Evolutionary conservation across 2,329 filamentous ascomycete species (phyloP).

Genomic region (Aspergillus tubingensis): DNA sequence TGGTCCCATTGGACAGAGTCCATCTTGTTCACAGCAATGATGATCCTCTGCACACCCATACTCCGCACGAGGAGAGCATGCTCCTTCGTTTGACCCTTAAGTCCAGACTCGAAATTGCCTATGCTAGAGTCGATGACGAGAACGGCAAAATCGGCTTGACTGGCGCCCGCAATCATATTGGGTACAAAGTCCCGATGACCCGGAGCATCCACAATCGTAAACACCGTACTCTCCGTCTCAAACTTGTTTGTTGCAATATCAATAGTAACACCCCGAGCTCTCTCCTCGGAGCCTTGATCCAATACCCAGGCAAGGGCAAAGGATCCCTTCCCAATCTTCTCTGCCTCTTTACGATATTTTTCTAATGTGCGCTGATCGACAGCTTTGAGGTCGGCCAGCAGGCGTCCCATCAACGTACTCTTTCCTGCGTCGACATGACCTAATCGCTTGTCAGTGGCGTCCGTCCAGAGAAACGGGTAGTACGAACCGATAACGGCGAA

Average conservation of each 20-base stretch:
- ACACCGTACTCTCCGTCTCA: slow-evolving; percentile 80
- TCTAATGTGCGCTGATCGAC: slow-evolving; percentile 87
- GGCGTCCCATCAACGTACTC: slow-evolving; percentile 94
- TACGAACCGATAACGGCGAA: slow-evolving; percentile 86
- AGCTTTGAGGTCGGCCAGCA: slow-evolving; percentile 84
- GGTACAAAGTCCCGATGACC: slow-evolving; percentile 96
- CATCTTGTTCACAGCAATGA: slow-evolving; percentile 94
- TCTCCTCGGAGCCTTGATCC: slow-evolving; percentile 87
- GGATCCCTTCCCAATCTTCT: slow-evolving; percentile 88
- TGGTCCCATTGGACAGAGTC: slow-evolving; percentile 83
- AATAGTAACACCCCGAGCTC: slow-evolving; percentile 88
- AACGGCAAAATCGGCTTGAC: slow-evolving; percentile 93
- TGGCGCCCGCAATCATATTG: slow-evolving; percentile 97
- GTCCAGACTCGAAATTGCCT: slow-evolving; percentile 88
- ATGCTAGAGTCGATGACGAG: slow-evolving; percentile 89
- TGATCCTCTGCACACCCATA: slow-evolving; percentile 82
- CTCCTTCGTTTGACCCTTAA: slow-evolving; percentile 92
- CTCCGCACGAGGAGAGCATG: slow-evolving; percentile 87
- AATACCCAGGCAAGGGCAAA: slow-evolving; percentile 97
- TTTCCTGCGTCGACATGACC: slow-evolving; percentile 98
- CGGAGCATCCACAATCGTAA: slow-evolving; percentile 93
- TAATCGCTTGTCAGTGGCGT: slow-evolving; percentile 38
- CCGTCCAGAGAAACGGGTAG: slow-evolving; percentile 6
- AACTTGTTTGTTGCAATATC: slow-evolving; percentile 96
- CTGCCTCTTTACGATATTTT: slow-evolving; percentile 83